phyloP scores from a whole-genome alignment of 768 basidiomycete species.

The Mycena sanguinolenta region DNA sequence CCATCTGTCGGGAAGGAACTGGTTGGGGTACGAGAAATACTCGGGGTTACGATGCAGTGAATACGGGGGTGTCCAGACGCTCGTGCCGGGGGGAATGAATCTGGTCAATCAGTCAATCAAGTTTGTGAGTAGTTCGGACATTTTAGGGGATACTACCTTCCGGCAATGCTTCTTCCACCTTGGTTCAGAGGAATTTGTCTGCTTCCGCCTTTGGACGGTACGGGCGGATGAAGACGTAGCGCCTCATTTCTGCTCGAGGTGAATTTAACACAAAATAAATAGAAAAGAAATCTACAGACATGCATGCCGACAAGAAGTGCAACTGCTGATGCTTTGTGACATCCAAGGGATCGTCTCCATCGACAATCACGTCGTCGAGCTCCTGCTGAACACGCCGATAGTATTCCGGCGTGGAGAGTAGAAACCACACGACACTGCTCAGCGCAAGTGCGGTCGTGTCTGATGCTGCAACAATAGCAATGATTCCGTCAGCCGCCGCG shows the following conservation, averaged over 20 bases:
- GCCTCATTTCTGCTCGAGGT: conserved; percentile 58
- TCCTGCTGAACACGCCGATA: conserved; percentile 51
- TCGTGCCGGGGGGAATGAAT: conserved; percentile 60
- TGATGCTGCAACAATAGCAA: conserved; percentile 54
- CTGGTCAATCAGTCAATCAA: no score
- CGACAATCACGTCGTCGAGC: conserved; percentile 42
- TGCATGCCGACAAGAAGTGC: conserved; percentile 50
- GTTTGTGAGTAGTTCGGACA: not conserved
- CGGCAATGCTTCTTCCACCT: conserved; percentile 4
- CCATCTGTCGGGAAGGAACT: conserved; percentile 61
- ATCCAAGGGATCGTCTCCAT: conserved; percentile 43
- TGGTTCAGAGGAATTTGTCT: conserved; percentile 38
- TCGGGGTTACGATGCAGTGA: conserved; percentile 61
- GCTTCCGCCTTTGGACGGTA: conserved; percentile 56
- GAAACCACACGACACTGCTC: conserved; percentile 49
- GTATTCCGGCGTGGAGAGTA: conserved; percentile 48
- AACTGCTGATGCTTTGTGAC: conserved; percentile 44
- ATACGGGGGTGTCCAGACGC: conserved; percentile 56
- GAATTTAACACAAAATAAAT: not conserved
- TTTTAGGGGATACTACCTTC: conserved; percentile 3
- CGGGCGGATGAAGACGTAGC: conserved; percentile 62
- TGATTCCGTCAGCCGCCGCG: conserved; percentile 53
- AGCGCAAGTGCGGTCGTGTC: conserved; percentile 57
- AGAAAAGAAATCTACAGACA: conserved; percentile 45
- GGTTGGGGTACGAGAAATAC: conserved; percentile 60